Percentiles rank a stretch among this genome's conserved stretches.
Conservation (phyloP, 2,329 filamentous ascomycete species). For the Fusarium mangiferae region DNA sequence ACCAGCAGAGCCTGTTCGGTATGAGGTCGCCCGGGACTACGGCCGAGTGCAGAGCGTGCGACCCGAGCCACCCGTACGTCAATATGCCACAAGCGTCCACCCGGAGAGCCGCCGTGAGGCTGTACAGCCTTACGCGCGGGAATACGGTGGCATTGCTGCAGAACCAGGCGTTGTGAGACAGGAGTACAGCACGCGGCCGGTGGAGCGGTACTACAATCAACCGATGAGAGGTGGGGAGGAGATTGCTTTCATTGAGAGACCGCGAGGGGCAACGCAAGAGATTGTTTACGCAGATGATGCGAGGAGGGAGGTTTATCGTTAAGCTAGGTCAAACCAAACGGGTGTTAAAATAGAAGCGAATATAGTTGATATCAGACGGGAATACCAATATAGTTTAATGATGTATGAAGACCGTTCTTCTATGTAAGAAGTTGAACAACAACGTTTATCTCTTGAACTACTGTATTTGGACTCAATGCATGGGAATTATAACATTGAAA, state of each 20-base stretch:
- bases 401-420: neutral
- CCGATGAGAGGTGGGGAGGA: slow-evolving; percentile 49
- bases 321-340: neutral
- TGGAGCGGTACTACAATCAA: slow-evolving; percentile 58
- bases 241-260: slow-evolving; percentile 57
- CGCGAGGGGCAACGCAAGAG: slow-evolving; percentile 54
- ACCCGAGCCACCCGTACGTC: slow-evolving; percentile 48
- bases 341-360: neutral
- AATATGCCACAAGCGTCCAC: slow-evolving; percentile 44
- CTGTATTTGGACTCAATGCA: neutral
- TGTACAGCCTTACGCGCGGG: slow-evolving; percentile 48
- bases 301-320: slow-evolving; percentile 52
- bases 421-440: neutral
- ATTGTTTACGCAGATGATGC: slow-evolving; percentile 58
- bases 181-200: slow-evolving; percentile 55
- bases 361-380: neutral
- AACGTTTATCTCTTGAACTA: neutral
- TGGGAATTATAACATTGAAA: neutral
- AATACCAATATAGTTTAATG: slow-evolving; percentile 3
- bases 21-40: slow-evolving; percentile 56
- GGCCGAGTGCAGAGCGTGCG: slow-evolving; percentile 57
- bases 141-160: slow-evolving; percentile 43
- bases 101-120: slow-evolving; percentile 45
- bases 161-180: slow-evolving; percentile 42
- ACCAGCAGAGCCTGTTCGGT: slow-evolving; percentile 59